Percentiles rank a stretch among this genome's conserved stretches.
Conservation (phyloP, 2,329 filamentous ascomycete genomes). For the Alternaria atra region DNA sequence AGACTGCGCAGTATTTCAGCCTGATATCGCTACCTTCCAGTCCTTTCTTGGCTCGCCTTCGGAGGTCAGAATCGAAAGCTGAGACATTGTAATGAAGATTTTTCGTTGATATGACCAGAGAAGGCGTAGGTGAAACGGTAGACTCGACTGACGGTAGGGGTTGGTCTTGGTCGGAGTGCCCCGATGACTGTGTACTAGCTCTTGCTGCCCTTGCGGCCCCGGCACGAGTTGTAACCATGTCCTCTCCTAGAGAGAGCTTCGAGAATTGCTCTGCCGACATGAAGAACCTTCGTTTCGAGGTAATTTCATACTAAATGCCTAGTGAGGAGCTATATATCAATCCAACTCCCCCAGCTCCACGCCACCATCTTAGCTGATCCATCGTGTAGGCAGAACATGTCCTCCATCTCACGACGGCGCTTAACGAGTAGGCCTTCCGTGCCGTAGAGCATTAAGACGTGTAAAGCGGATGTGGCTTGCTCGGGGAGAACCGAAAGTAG, state of each 20-base stretch:
- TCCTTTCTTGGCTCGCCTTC: conserved; percentile 42
- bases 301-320: conserved; percentile 22
- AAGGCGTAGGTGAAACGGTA: conserved; percentile 39
- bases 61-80: conserved; percentile 41
- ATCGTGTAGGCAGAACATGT: conserved; percentile 30
- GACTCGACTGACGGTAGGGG: conserved; percentile 35
- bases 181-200: conserved; percentile 25
- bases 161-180: conserved; percentile 31
- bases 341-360: conserved; percentile 27
- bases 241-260: conserved; percentile 48
- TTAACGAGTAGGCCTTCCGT: conserved; percentile 42
- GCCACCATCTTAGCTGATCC: conserved; percentile 43
- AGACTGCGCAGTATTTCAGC: conserved; percentile 47
- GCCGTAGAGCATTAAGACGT: conserved; percentile 41
- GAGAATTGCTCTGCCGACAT: conserved; percentile 51
- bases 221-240: conserved; percentile 51
- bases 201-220: conserved; percentile 42
- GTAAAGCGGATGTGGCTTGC: conserved; percentile 43
- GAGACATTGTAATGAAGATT: conserved; percentile 49
- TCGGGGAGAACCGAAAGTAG: conserved; percentile 33
- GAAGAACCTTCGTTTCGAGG: conserved; percentile 29
- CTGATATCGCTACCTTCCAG: conserved; percentile 46
- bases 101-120: conserved; percentile 45
- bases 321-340: conserved; percentile 45
- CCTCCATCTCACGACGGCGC: conserved; percentile 39